Evolutionary conservation across 1,284 basidiomycete genomes (phyloP).

Genomic region (Fomitopsis schrenkii): DNA sequence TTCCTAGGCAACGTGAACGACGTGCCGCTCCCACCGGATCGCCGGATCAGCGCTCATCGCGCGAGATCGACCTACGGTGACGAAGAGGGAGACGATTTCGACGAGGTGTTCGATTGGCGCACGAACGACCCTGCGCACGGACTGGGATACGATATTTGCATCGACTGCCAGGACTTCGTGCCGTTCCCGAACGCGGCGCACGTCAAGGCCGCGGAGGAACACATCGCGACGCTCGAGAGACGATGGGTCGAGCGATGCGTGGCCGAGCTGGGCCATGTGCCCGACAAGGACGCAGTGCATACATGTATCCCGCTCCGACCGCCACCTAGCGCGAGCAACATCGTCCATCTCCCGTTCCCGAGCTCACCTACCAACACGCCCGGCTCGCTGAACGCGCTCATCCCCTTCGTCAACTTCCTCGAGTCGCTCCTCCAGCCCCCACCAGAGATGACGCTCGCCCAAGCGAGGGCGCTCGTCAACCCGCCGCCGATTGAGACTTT

Average conservation of each 20-base stretch:
- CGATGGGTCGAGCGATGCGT: conserved; percentile 49
- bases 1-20: conserved; percentile 78
- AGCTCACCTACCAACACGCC: conserved; percentile 53
- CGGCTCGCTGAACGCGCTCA: conserved; percentile 44
- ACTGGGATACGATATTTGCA: conserved; percentile 75
- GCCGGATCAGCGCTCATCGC: conserved; percentile 23
- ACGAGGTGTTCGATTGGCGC: conserved; percentile 50
- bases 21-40: conserved; percentile 48
- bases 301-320: conserved; percentile 53
- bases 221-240: conserved; percentile 57
- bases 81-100: conserved; percentile 19
- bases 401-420: conserved; percentile 58
- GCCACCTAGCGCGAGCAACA: conserved; percentile 62
- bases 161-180: conserved; percentile 81
- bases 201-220: conserved; percentile 68
- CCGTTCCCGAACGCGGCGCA: conserved; percentile 60
- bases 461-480: conserved; percentile 14
- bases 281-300: conserved; percentile 23
- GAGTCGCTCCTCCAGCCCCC: conserved; percentile 52
- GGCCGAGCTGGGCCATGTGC: conserved; percentile 20
- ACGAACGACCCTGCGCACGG: conserved; percentile 59
- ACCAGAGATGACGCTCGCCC: conserved; percentile 17
- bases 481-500: conserved; percentile 10
- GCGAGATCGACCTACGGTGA: conserved; percentile 12
- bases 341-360: conserved; percentile 73